Evolutionary conservation across 768 basidiomycete species (phyloP).

Genomic region (Kwoniella bestiolae): DNA sequence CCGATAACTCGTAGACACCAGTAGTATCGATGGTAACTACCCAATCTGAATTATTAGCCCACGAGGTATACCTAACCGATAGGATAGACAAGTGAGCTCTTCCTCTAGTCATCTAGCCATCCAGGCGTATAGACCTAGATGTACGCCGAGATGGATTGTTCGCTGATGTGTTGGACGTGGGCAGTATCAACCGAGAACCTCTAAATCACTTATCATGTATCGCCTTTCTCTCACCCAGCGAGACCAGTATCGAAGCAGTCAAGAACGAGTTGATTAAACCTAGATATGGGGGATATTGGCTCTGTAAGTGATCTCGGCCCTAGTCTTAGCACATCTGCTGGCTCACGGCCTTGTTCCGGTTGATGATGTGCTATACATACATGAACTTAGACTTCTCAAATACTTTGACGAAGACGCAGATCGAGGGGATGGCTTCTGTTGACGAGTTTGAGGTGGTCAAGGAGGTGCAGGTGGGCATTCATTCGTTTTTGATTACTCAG

Average conservation of each 20-base stretch:
- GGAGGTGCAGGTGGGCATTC: constrained; percentile 88
- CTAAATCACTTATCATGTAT: constrained; percentile 98
- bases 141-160: not conserved
- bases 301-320: constrained; percentile 79
- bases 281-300: constrained; percentile 96
- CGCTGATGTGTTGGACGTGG: not conserved
- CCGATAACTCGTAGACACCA: constrained; percentile 67
- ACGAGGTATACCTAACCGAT: constrained; percentile 98
- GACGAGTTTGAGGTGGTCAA: constrained; percentile 96
- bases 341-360: no score
- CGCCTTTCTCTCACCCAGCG: constrained; percentile 83
- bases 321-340: not conserved
- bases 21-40: constrained; percentile 94
- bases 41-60: constrained; percentile 86
- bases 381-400: constrained; percentile 84
- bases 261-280: constrained; percentile 84
- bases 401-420: constrained; percentile 81
- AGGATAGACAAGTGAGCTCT: constrained; percentile 81
- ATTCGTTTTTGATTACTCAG: no score
- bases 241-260: constrained; percentile 79
- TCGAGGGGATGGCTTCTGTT: constrained; percentile 88
- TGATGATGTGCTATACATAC: constrained; percentile 9
- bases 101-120: no score
- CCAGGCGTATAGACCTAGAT: no score
- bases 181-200: constrained; percentile 68